Percentiles rank a stretch among this genome's conserved stretches.
These are phyloP conservation scores for Phaeosphaeriaceae sp. DNA, from an alignment of 2,329 filamentous ascomycete species.

Conservation along the genomic window DNA sequence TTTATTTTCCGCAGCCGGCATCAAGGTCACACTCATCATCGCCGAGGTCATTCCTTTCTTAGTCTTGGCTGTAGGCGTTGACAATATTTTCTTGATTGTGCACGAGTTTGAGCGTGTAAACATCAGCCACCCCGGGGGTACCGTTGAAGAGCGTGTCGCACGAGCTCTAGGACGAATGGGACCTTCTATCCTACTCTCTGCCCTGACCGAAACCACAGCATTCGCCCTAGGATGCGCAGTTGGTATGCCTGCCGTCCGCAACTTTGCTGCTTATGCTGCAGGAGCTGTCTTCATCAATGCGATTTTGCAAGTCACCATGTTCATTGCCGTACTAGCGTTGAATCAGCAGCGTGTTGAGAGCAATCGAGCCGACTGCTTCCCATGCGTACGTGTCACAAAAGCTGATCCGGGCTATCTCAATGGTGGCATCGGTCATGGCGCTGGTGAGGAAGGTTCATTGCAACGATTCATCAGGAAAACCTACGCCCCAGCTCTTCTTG, in stretches of 20 bases:
- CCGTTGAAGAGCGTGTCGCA: conserved; percentile 84
- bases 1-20: conserved; percentile 86
- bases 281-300: conserved; percentile 98
- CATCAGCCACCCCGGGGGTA: conserved; percentile 84
- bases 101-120: conserved; percentile 98
- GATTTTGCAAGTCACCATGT: conserved; percentile 95
- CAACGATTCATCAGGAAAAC: conserved; percentile 88
- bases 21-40: conserved; percentile 97
- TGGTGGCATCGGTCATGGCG: conserved; percentile 69
- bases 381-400: conserved; percentile 81
- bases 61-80: conserved; percentile 92
- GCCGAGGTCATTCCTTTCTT: conserved; percentile 98
- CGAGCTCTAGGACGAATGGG: conserved; percentile 94
- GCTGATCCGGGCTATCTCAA: conserved; percentile 73
- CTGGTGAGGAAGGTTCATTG: conserved; percentile 81
- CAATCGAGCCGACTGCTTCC: conserved; percentile 87
- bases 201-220: conserved; percentile 90
- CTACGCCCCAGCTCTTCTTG: conserved; percentile 83
- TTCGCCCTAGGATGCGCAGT: conserved; percentile 93
- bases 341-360: conserved; percentile 93
- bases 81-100: conserved; percentile 98
- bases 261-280: conserved; percentile 95
- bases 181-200: conserved; percentile 92
- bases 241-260: conserved; percentile 96
- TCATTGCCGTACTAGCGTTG: conserved; percentile 86